Base-by-base conservation (phyloP, 768 basidiomycete species). In the Macrolepiota albuminosa region DNA sequence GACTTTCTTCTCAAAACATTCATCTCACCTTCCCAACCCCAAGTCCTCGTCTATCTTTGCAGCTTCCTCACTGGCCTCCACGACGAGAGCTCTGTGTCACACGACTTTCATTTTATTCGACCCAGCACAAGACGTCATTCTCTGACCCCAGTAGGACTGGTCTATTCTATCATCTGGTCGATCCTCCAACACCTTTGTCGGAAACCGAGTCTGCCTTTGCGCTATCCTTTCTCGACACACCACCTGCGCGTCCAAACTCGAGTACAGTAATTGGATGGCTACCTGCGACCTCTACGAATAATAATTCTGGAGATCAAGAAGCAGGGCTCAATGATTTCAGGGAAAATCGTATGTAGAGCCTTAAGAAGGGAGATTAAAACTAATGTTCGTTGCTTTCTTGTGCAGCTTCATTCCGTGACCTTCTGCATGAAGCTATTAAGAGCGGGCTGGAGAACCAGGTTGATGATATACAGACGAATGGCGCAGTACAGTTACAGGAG, bases 271-370 rank as follows among this genome's bases (percentile, higher is more conserved):
- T 91, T 24, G 90, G 90, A 3, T 90, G 86, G 86, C 71, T 92
- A 7, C 88, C 88, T 14, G 88, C 86, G 48, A 60, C 56, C 42
- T 62, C 70, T 10, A 68, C 69, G 31, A 63, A 66, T 1, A 64
- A 60, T 5, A 24, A 21, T 5, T 52, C 59, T 2, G 60, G 52
- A 4, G 43, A 24, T 13, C 34, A 72, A 34, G 79, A 81, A 24
- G 82, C 82, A 1, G 84, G 84, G 5, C 69, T 91, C 63, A 83
- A 85, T 57, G 89, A 91, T 68, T 92, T 93, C 64, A 71, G 74
- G 56, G 84, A 85, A 65, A 93, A 93, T 67, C 65, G 91, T 92
- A 67, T 64, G 88, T 69, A 21, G 24, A 50, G 57, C 34, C 45
- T 37, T 56, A 21, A 29, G 29, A 47, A 13, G 6, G 7, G 6